phyloP scores from a whole-genome alignment of 78 protist species.

The Creolimax fragrantissima region DNA sequence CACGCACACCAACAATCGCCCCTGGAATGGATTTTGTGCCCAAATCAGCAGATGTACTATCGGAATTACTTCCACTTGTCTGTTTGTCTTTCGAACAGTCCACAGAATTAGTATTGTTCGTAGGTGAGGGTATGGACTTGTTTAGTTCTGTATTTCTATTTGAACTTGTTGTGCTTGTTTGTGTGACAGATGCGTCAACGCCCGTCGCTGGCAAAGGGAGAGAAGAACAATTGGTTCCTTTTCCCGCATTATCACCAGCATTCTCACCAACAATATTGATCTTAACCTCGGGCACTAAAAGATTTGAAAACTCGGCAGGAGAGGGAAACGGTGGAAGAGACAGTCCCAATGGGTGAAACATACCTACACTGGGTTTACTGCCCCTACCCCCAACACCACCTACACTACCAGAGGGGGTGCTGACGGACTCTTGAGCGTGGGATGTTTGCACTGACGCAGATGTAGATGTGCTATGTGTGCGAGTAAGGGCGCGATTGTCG shows the following conservation, averaged over 20 bases:
- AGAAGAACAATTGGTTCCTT: neutral
- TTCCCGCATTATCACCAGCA: neutral
- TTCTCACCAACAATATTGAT: too few species aligned
- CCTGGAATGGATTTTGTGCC: too few species aligned
- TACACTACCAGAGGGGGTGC: too few species aligned
- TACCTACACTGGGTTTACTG: neutral
- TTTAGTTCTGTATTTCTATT: too few species aligned
- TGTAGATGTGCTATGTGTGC: too few species aligned
- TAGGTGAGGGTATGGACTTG: neutral
- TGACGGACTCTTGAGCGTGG: too few species aligned
- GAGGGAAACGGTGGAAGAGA: neutral
- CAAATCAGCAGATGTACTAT: neutral
- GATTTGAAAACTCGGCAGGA: neutral
- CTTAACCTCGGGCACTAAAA: neutral
- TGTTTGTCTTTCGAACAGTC: neutral
- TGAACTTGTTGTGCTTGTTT: neutral
- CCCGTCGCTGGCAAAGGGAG: neutral
- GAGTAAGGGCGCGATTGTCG: too few species aligned
- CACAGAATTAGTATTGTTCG: neutral
- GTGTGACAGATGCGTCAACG: neutral
- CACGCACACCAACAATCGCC: too few species aligned
- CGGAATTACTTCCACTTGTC: neutral
- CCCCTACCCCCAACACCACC: too few species aligned
- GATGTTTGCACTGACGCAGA: too few species aligned
- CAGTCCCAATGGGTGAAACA: neutral